A percentile compares a stretch with the other conserved stretches of the same genome.
These are phyloP conservation scores for Citrus trifoliata DNA, from an alignment of 345 rosid species.

Conservation along the genomic window DNA sequence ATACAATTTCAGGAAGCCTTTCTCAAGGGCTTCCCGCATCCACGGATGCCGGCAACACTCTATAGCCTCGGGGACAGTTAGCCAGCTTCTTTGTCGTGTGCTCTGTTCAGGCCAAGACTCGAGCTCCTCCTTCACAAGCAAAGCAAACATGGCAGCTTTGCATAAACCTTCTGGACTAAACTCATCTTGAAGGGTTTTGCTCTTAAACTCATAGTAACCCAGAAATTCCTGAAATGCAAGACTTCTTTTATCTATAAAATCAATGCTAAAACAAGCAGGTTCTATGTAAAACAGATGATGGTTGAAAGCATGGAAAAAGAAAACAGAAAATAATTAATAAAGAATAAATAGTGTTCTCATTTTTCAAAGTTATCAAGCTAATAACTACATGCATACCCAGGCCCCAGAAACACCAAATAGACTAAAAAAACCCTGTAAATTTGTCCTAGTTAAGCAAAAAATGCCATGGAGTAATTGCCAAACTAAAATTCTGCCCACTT, in stretches of 20 bases:
- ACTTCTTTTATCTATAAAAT: not conserved
- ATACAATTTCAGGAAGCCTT: constrained; percentile 34
- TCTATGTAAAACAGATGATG: not conserved
- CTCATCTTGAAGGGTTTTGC: constrained; percentile 42
- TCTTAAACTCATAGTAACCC: constrained; percentile 39
- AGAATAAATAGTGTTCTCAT: not conserved
- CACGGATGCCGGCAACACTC: constrained; percentile 39
- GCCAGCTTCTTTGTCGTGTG: constrained; percentile 40
- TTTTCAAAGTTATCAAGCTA: not conserved
- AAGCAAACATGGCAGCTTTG: constrained; percentile 43
- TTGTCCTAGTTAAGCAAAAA: not conserved
- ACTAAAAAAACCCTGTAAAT: not conserved
- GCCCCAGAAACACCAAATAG: not conserved
- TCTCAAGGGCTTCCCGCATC: constrained; percentile 44
- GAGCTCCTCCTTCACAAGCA: constrained; percentile 45
- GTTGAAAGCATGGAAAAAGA: not conserved
- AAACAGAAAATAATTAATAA: not conserved
- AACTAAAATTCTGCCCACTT: not conserved
- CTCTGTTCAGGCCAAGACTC: constrained; percentile 52
- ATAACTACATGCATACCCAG: not conserved
- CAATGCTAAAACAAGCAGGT: not conserved
- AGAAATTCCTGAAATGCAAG: constrained; percentile 28
- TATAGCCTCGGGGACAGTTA: constrained; percentile 34
- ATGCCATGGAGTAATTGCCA: not conserved
- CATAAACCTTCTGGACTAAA: constrained; percentile 42